These are phyloP conservation scores for Biscogniauxia mediterranea DNA, from an alignment of 2,329 filamentous ascomycete genomes.

Conservation along the genomic window DNA sequence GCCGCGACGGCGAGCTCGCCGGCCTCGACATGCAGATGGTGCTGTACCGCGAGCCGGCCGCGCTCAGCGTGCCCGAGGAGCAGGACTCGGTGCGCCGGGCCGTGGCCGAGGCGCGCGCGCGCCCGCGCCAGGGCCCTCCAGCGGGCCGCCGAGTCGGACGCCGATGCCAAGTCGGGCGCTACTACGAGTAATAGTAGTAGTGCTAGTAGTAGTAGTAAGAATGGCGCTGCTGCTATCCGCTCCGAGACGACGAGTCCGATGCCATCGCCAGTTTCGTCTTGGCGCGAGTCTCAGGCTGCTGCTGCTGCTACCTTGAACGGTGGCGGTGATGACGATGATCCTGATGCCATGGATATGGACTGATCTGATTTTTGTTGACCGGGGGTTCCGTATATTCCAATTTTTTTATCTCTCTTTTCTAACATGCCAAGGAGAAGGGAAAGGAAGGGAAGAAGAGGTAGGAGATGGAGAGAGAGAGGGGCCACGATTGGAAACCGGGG, in stretches of 20 bases:
- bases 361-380: slow-evolving; percentile 3
- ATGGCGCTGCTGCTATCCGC: background rate
- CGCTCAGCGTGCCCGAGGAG: slow-evolving; percentile 71
- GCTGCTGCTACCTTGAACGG: background rate
- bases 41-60: slow-evolving; percentile 70
- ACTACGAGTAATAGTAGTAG: background rate
- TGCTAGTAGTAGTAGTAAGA: background rate
- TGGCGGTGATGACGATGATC: slow-evolving; percentile 40
- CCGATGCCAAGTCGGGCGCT: background rate
- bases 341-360: slow-evolving; percentile 68
- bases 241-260: no score
- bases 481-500: no score
- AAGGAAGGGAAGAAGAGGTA: no score
- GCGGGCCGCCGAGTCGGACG: slow-evolving; percentile 27
- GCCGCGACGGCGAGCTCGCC: slow-evolving; percentile 52
- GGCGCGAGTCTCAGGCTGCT: background rate
- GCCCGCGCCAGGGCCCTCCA: slow-evolving; percentile 58
- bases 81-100: slow-evolving; percentile 77
- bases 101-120: slow-evolving; percentile 74
- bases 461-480: no score
- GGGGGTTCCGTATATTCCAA: background rate
- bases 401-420: no score
- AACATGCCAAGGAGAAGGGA: background rate
- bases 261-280: background rate
- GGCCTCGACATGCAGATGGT: slow-evolving; percentile 68